These are phyloP conservation scores for Crassisporium funariophilum DNA, from an alignment of 768 basidiomycete species.

Conservation along the genomic window DNA sequence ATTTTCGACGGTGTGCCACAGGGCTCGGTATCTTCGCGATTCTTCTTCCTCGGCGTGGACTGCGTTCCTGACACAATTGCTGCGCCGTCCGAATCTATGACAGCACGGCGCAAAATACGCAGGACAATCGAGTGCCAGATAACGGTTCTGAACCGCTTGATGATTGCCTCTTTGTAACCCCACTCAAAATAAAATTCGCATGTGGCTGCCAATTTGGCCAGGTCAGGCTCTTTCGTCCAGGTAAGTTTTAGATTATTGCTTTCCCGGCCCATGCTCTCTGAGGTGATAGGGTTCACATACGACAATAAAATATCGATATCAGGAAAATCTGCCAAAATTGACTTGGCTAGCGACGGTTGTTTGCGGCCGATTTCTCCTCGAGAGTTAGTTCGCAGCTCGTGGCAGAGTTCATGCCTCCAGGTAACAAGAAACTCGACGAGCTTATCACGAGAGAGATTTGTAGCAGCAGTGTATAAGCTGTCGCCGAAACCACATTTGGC, in stretches of 20 bases:
- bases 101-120: conserved; percentile 68
- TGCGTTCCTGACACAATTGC: conserved; percentile 17
- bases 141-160: conserved; percentile 81
- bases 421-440: conserved; percentile 55
- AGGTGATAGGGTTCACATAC: conserved; percentile 79
- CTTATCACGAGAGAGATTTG: conserved; percentile 42
- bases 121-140: conserved; percentile 79
- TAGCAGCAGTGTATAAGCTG: conserved; percentile 60
- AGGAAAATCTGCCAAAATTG: conserved; percentile 70
- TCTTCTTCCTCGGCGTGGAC: conserved; percentile 41
- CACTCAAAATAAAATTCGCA: conserved; percentile 93
- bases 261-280: conserved; percentile 54
- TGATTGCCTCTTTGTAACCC: conserved; percentile 82
- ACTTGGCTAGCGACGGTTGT: conserved; percentile 61
- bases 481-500: conserved; percentile 84
- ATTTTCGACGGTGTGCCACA: conserved; percentile 56
- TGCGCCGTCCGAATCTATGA: conserved; percentile 36
- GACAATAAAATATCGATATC: conserved; percentile 71
- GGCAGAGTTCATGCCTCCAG: conserved; percentile 65
- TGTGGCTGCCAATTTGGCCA: conserved; percentile 69
- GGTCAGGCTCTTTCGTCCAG: conserved; percentile 63
- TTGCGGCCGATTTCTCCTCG: conserved; percentile 65
- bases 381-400: conserved; percentile 72
- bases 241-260: conserved; percentile 38
- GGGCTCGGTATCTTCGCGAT: conserved; percentile 15